These are phyloP conservation scores for Mallotus nudiflorus DNA, from an alignment of 345 rosid species.

Conservation along the genomic window DNA sequence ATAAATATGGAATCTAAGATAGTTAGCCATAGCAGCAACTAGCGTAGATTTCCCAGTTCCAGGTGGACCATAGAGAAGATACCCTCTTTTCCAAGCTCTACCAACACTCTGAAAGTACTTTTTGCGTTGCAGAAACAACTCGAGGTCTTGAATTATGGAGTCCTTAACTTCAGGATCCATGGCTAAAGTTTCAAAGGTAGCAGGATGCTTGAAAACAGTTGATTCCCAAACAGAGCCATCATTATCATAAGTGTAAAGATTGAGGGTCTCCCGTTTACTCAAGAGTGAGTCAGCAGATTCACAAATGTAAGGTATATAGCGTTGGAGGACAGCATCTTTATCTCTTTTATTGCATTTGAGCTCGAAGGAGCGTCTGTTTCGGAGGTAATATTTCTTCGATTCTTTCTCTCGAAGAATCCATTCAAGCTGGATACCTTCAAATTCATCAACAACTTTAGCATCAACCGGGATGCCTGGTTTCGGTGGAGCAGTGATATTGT, in stretches of 20 bases:
- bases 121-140: conserved; percentile 21
- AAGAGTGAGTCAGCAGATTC: conserved; percentile 19
- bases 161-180: conserved; percentile 21
- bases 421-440: conserved; percentile 22
- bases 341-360: conserved; percentile 24
- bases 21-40: conserved; percentile 33
- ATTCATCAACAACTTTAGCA: conserved; percentile 25
- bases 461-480: conserved; percentile 29
- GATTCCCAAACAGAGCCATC: conserved; percentile 22
- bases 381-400: conserved; percentile 20
- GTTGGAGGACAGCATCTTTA: conserved; percentile 14
- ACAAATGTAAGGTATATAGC: conserved; percentile 29
- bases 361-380: conserved; percentile 19
- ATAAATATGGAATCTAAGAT: conserved; percentile 26
- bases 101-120: conserved; percentile 28
- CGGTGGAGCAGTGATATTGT: conserved; percentile 23
- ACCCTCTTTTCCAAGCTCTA: conserved; percentile 36
- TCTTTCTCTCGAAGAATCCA: conserved; percentile 35
- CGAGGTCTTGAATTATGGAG: conserved; percentile 21
- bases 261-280: conserved; percentile 24
- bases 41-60: conserved; percentile 33
- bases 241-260: conserved; percentile 36
- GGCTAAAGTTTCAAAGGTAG: conserved; percentile 29
- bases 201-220: conserved; percentile 28
- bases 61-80: conserved; percentile 30